phyloP scores from a whole-genome alignment of 768 basidiomycete species.

The Coprinellus aureogranulatus region DNA sequence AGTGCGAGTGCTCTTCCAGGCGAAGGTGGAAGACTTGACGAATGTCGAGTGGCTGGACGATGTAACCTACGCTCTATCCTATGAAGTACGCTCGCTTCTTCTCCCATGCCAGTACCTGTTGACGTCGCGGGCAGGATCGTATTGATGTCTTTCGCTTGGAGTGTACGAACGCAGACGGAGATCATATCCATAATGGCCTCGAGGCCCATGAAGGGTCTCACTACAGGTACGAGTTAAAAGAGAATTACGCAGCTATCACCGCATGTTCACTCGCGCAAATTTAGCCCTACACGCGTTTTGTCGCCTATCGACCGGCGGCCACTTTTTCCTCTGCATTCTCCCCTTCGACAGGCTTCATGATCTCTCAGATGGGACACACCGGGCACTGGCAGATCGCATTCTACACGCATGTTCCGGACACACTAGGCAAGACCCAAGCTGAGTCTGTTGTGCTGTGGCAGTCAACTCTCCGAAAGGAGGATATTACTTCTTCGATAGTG shows the following conservation, averaged over 20 bases:
- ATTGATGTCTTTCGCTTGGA: slow-evolving; percentile 36
- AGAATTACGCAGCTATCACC: not conserved
- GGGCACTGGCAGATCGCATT: slow-evolving; percentile 15
- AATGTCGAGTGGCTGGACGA: slow-evolving; percentile 39
- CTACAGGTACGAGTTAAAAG: not conserved
- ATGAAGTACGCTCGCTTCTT: slow-evolving; percentile 18
- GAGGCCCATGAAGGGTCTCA: slow-evolving; percentile 4
- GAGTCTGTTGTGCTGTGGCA: slow-evolving; percentile 26
- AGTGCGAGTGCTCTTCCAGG: slow-evolving; percentile 29
- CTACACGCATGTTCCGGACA: not conserved
- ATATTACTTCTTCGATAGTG: not conserved
- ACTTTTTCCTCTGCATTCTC: slow-evolving; percentile 13
- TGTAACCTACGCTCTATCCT: slow-evolving; percentile 36
- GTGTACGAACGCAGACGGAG: slow-evolving; percentile 34
- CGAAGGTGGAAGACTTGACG: slow-evolving; percentile 23
- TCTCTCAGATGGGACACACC: slow-evolving; percentile 7
- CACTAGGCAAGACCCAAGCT: not conserved
- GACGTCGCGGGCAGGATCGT: slow-evolving; percentile 31
- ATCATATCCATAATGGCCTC: slow-evolving; percentile 13
- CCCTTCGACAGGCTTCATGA: slow-evolving; percentile 8
- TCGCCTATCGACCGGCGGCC: slow-evolving; percentile 3
- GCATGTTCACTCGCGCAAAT: not conserved
- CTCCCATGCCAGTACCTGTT: not conserved
- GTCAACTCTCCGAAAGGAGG: slow-evolving; percentile 6
- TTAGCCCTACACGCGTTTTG: slow-evolving; percentile 6